phyloP scores from a whole-genome alignment of 1,139 yeast genomes.

The Zygoascus sp. region DNA sequence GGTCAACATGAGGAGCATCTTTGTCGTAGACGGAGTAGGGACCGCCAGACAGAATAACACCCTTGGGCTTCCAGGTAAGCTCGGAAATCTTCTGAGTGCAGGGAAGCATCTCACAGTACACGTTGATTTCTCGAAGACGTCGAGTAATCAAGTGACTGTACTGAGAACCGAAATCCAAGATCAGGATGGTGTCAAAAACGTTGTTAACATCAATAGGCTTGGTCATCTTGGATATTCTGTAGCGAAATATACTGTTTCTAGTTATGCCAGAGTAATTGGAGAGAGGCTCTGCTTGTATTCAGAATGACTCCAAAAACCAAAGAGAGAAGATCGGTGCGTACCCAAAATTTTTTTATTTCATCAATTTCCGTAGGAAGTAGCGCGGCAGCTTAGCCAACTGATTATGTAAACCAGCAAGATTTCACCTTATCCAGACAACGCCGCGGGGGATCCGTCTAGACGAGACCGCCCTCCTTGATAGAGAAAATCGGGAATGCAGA shows the following conservation, averaged over 20 bases:
- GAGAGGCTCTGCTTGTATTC: not conserved
- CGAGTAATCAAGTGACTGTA: slow-evolving; percentile 96
- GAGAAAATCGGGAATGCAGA: too few relatives aligned
- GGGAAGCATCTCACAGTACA: slow-evolving; percentile 98
- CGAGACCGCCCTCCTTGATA: too few relatives aligned
- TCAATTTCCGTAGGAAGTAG: slow-evolving; percentile 1
- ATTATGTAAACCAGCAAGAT: not conserved
- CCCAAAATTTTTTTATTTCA: slow-evolving; percentile 1
- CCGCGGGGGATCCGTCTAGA: not conserved
- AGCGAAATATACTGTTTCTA: too few relatives aligned
- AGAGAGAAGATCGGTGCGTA: not conserved
- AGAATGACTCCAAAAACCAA: slow-evolving; percentile 1
- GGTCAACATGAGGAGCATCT: slow-evolving; percentile 97
- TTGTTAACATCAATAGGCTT: slow-evolving; percentile 52
- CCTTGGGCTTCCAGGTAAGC: slow-evolving; percentile 91
- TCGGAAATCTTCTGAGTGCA: slow-evolving; percentile 96
- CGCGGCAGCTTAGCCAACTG: not conserved
- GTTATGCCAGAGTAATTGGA: not conserved
- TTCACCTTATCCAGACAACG: too few relatives aligned
- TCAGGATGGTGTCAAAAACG: slow-evolving; percentile 92
- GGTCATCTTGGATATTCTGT: slow-evolving; percentile 11
- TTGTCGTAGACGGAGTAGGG: slow-evolving; percentile 96
- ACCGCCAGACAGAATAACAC: slow-evolving; percentile 93
- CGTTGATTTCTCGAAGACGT: slow-evolving; percentile 95
- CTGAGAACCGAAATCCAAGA: slow-evolving; percentile 97